A percentile compares a stretch with the other conserved stretches of the same genome.
These are phyloP conservation scores for Sonneratia caseolaris DNA, from an alignment of 345 rosid species.

Conservation along the genomic window DNA sequence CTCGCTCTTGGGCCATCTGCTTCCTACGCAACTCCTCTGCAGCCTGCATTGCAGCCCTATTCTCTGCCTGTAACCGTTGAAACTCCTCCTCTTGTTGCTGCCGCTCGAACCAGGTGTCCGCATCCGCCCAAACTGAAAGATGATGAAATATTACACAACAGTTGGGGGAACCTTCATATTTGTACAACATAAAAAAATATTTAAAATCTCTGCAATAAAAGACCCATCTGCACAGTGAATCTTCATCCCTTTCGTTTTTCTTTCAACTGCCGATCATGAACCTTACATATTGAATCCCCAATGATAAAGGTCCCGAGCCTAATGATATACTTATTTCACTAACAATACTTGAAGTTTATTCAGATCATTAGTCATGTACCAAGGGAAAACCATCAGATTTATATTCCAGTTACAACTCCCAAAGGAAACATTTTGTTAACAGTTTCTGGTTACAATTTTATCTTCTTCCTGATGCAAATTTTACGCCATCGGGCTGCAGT, in stretches of 20 bases:
- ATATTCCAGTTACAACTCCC: neutral
- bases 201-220: neutral
- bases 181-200: neutral
- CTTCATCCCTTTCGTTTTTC: neutral
- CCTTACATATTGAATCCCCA: neutral
- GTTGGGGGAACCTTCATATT: neutral
- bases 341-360: neutral
- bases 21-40: constrained; percentile 91
- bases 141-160: neutral
- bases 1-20: constrained; percentile 66
- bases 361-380: neutral
- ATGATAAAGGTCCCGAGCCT: neutral
- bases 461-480: neutral
- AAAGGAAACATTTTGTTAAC: too few relatives aligned
- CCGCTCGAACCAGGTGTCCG: constrained; percentile 96
- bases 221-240: neutral
- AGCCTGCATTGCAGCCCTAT: constrained; percentile 69
- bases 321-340: neutral
- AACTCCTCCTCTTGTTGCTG: constrained; percentile 92
- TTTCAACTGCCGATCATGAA: neutral
- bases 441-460: too few relatives aligned
- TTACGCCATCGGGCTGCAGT: neutral
- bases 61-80: constrained; percentile 70
- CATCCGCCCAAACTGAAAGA: constrained; percentile 90
- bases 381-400: neutral